Evolutionary conservation across 768 basidiomycete species (phyloP).

Genomic region (Lanmaoa pseudosensibilis): DNA sequence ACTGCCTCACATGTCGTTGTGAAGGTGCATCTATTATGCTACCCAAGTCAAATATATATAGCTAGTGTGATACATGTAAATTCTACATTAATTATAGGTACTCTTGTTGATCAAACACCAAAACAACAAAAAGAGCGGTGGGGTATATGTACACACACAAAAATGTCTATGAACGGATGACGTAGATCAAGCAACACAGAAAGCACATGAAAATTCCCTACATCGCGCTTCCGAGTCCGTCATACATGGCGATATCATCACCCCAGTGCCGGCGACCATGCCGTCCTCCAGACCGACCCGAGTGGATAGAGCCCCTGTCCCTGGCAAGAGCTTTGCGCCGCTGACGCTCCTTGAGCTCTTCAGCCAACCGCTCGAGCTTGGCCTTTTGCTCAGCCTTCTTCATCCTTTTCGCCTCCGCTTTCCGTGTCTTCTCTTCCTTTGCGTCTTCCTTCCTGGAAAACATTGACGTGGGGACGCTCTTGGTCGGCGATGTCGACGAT

Average conservation of each 20-base stretch:
- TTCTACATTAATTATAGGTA: conserved; percentile 32
- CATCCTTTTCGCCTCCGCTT: conserved; percentile 43
- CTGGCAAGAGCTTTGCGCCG: conserved; percentile 30
- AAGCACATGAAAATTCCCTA: conserved; percentile 17
- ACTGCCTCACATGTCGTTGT: not conserved
- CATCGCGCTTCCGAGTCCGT: conserved; percentile 27
- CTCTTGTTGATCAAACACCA: conserved; percentile 9
- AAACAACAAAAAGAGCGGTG: conserved; percentile 14
- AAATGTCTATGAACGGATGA: conserved; percentile 16
- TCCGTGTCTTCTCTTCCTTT: conserved; percentile 44
- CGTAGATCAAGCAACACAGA: conserved; percentile 18
- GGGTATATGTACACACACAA: conserved; percentile 11
- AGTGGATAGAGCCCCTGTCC: conserved; percentile 35
- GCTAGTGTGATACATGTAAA: conserved; percentile 27
- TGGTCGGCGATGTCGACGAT: conserved; percentile 20
- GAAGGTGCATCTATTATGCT: not conserved
- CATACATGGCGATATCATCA: conserved; percentile 32
- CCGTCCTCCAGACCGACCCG: conserved; percentile 23
- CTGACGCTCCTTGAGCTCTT: conserved; percentile 42
- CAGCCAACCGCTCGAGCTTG: conserved; percentile 44
- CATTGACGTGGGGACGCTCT: conserved; percentile 10
- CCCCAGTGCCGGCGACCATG: conserved; percentile 23
- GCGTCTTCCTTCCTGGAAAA: conserved; percentile 24
- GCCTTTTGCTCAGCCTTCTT: conserved; percentile 43
- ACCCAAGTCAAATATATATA: not conserved